These are phyloP conservation scores for Mycosarcoma maydis DNA, from an alignment of 1,284 basidiomycete species.

Conservation along the genomic window DNA sequence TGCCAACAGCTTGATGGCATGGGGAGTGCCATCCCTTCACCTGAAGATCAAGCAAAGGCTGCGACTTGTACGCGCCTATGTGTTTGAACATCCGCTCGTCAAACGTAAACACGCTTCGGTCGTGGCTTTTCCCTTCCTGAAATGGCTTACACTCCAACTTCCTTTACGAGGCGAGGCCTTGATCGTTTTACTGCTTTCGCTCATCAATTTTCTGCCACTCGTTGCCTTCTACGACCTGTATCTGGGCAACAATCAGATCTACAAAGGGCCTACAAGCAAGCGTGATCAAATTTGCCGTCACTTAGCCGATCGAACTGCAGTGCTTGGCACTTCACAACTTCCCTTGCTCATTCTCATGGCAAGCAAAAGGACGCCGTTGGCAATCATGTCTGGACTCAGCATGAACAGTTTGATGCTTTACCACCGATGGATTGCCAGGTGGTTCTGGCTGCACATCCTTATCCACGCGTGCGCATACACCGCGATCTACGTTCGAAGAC, in stretches of 20 bases:
- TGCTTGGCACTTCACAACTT: conserved; percentile 54
- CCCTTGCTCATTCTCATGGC: conserved; percentile 65
- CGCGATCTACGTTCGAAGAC: conserved; percentile 7
- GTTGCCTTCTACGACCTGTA: conserved; percentile 39
- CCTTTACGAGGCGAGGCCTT: conserved; percentile 48
- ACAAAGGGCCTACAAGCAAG: conserved; percentile 20
- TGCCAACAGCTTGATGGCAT: conserved; percentile 8
- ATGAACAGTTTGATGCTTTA: conserved; percentile 64
- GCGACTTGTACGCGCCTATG: conserved; percentile 17
- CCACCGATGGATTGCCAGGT: conserved; percentile 65
- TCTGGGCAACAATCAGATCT: conserved; percentile 11
- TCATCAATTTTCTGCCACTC: conserved; percentile 48
- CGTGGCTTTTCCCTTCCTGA: conserved; percentile 17
- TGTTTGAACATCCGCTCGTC: conserved; percentile 28
- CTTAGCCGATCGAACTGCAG: conserved; percentile 59
- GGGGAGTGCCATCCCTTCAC: conserved; percentile 5
- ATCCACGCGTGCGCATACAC: conserved; percentile 56
- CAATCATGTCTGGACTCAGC: conserved; percentile 52
- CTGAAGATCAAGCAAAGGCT: conserved; percentile 2
- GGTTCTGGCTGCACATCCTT: conserved; percentile 52
- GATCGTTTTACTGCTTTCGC: conserved; percentile 21
- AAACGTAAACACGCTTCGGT: conserved; percentile 18
- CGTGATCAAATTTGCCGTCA: conserved; percentile 34
- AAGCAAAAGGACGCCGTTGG: conserved; percentile 62
- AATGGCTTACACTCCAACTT: conserved; percentile 37